Evolutionary conservation across 2,329 filamentous ascomycete genomes (phyloP).

Genomic region (Calonectria fujianensis): DNA sequence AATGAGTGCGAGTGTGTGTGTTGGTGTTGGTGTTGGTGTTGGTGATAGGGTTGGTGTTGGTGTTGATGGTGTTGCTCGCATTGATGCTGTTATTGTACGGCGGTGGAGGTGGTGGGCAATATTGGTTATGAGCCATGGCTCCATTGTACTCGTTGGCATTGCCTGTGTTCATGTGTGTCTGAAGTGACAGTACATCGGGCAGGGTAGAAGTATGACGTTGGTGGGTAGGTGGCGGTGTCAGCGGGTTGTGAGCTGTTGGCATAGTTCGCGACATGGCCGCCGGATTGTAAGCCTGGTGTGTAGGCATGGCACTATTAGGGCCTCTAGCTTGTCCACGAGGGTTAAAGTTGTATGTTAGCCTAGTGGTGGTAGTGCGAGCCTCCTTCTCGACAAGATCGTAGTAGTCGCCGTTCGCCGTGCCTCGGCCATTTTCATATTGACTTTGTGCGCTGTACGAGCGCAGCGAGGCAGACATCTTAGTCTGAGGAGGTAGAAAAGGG

Average conservation of each 20-base stretch:
- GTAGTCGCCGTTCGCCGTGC: constrained; percentile 61
- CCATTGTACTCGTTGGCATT: background rate
- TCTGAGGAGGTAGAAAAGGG: constrained; percentile 44
- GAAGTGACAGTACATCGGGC: constrained; percentile 27
- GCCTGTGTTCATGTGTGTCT: constrained; percentile 9
- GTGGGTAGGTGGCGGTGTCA: constrained; percentile 34
- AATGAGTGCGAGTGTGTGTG: background rate
- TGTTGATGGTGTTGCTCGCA: background rate
- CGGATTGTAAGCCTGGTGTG: constrained; percentile 70
- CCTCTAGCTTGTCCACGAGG: constrained; percentile 49
- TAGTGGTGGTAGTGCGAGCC: constrained; percentile 34
- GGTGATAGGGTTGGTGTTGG: background rate
- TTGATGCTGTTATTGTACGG: constrained; percentile 3
- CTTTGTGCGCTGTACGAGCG: constrained; percentile 34
- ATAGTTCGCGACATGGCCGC: constrained; percentile 48
- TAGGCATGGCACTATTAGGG: constrained; percentile 62
- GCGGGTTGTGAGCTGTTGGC: constrained; percentile 32
- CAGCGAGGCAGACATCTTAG: constrained; percentile 28
- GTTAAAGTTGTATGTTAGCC: constrained; percentile 55
- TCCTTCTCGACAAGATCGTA: constrained; percentile 63
- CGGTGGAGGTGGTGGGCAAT: background rate
- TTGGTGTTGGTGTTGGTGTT: background rate
- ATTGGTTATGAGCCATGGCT: background rate
- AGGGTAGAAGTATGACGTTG: constrained; percentile 20
- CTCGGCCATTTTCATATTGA: constrained; percentile 46